Evolutionary conservation across 768 basidiomycete species (phyloP), one percentile per base, ranked within the genome.

Genomic region (Candolleomyces eurysporus): DNA sequence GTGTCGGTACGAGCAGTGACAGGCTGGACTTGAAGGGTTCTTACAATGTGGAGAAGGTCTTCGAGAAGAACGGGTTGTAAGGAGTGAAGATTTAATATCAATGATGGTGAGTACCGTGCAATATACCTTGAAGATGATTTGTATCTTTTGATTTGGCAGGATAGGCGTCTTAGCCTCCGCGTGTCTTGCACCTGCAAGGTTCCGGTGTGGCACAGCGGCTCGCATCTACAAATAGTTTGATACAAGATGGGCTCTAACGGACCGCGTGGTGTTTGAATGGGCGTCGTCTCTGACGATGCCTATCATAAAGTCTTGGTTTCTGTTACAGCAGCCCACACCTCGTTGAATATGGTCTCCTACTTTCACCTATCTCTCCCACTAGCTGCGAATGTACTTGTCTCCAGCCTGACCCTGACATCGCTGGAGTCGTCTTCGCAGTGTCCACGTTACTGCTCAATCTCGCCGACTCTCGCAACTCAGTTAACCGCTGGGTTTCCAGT

Each of bases 31-130:
- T 87, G 62, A 64, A 73, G 40, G 76, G 69, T 3, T 72, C 59
- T 32, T 82, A 88, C 64, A 71, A 68, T 26, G 31, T 91, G 16
- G 67, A 69, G 59, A 78, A 82, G 63, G 78, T 79, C 9, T 83
- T 91, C 61, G 86, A 86, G 65, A 93, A 91, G 91, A 80, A 68
- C 30, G 91, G 90, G 5, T 67, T 89, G 61, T 88, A 59, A 43
- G 42, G 14, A 50, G 16, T 14, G 45, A 46, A 46, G 45, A 21
- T 17, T 46, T 17, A 5, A 21, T 17, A 46, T 46, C 19, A 46
- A 17, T 1, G 16, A 46, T 9, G 13, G 45, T 4, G 14, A 17
- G 45, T 9, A 26, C 13, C 13, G 45, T 17, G 14, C 16, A 7
- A 21, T 17, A 21, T 46, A 46, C 16, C 9, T 9, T 11, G 6